Base-by-base conservation (phyloP, 768 basidiomycete genomes). In the Guyanaporus albipodus region DNA sequence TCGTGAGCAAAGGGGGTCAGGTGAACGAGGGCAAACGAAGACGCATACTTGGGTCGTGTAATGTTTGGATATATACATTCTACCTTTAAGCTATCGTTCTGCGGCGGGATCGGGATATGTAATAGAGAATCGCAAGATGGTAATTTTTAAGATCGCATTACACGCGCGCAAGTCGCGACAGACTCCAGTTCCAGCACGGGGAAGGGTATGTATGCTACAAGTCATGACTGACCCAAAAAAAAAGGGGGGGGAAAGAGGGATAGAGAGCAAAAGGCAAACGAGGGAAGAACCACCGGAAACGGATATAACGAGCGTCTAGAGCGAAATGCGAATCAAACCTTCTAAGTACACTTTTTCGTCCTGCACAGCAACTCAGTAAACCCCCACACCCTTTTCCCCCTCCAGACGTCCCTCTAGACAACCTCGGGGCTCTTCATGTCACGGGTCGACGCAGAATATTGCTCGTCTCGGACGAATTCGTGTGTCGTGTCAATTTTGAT, bases 401-500 rank as follows among this genome's bases (percentile, higher is more conserved):
- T 19, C 17, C 34, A 6, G 5, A 22, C 14, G 12, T 10, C 4
- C 26, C 17, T 21, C 49, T 26, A 62, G 14, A 62, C 62, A 11
- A 53, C 59, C 10, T 56, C 38, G 15, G 60, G 53, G 15, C 46
- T 46, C 40, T 63, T 63, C 36, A 52, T 0, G 5, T 63, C 62
- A 4, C 39, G 21, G 4, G 27, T 54, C 28, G 43, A 32, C 0
- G 62, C 42, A 34, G 62, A 62, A 46, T 53, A 64, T 46, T 64
- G 53, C 50, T 66, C 64, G 48, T 80, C 79, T 32, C 70, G 73
- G 37, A 70, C 64, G 19, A 70, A 73, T 48, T 82, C 81, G 38
- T 80, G 76, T 21, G 74, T 80, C 4, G 81, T 82, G 59, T 83
- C 80, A 42, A 83, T 81, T 62, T 80, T 81, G 67, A 84, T 83